Conservation (phyloP, 495 filamentous ascomycete genomes). For the Penicillium daleae region DNA sequence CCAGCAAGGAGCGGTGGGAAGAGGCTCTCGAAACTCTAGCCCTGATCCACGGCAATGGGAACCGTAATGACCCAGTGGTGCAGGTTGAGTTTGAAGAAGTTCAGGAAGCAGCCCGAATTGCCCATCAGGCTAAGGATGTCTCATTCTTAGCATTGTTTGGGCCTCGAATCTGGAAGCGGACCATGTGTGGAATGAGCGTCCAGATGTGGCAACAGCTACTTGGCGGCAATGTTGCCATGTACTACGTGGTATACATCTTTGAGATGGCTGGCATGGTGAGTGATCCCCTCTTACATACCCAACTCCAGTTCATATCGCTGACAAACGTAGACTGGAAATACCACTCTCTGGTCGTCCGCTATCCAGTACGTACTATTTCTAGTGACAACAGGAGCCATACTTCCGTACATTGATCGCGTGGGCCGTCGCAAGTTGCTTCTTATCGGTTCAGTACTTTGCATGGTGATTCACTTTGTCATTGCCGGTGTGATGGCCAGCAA, state of each 20-base stretch:
- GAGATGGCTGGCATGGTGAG: conserved; percentile 60
- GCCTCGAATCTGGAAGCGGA: conserved; percentile 73
- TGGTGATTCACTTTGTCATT: conserved; percentile 71
- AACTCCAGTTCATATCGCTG: background rate
- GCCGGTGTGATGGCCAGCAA: conserved; percentile 53
- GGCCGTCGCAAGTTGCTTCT: conserved; percentile 74
- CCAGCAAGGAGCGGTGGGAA: conserved; percentile 66
- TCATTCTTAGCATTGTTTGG: conserved; percentile 59
- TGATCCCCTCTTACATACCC: background rate
- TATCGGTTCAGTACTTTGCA: conserved; percentile 65
- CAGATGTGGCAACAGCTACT: conserved; percentile 74
- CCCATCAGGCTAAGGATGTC: conserved; percentile 57
- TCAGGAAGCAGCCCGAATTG: conserved; percentile 57
- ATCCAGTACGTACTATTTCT: conserved; percentile 80
- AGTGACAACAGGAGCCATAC: conserved; percentile 67
- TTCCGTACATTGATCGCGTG: conserved; percentile 74
- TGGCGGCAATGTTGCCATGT: conserved; percentile 71
- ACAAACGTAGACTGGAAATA: conserved; percentile 56
- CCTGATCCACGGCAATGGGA: conserved; percentile 67
- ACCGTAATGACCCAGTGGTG: conserved; percentile 67
- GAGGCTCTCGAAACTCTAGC: conserved; percentile 71
- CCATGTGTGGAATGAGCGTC: conserved; percentile 65
- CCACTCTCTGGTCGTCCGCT: conserved; percentile 67
- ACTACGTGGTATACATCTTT: conserved; percentile 75
- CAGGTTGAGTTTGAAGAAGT: conserved; percentile 78